Conservation (phyloP, 208 protist genomes). For the Trypanosoma cruzi region DNA sequence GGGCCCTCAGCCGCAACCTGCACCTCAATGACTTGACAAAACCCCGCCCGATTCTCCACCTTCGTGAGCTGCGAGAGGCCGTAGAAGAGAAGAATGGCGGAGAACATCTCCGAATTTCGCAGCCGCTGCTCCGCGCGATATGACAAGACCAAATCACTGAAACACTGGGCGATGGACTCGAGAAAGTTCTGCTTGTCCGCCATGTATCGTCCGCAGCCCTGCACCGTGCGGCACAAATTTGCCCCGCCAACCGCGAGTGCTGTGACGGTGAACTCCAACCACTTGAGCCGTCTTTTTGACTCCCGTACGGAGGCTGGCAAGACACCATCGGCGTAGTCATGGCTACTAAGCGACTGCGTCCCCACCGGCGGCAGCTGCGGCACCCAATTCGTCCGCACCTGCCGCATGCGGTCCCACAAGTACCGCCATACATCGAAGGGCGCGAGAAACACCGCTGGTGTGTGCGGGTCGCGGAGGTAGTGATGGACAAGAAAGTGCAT, state of each 20-base stretch:
- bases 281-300: constrained; percentile 56
- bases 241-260: constrained; percentile 67
- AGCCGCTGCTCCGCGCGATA: constrained; percentile 72
- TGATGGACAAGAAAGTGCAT: constrained; percentile 89
- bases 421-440: constrained; percentile 80
- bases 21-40: constrained; percentile 45
- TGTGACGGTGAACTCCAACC: constrained; percentile 85
- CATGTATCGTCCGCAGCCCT: constrained; percentile 63
- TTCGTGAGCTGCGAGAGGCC: constrained; percentile 80
- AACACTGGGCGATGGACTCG: constrained; percentile 88
- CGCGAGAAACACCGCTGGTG: constrained; percentile 50
- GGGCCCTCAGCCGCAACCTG: constrained; percentile 20
- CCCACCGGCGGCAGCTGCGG: constrained; percentile 53
- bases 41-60: constrained; percentile 72
- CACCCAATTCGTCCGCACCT: constrained; percentile 75
- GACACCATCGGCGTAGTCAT: constrained; percentile 25
- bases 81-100: constrained; percentile 76
- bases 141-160: constrained; percentile 73
- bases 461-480: constrained; percentile 77
- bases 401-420: constrained; percentile 85
- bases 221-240: constrained; percentile 61
- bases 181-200: constrained; percentile 85
- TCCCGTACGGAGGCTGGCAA: constrained; percentile 34
- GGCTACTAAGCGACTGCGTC: constrained; percentile 7
- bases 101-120: constrained; percentile 77